Conservation (phyloP, 768 basidiomycete genomes). For the Gloeostereum incarnatum region DNA sequence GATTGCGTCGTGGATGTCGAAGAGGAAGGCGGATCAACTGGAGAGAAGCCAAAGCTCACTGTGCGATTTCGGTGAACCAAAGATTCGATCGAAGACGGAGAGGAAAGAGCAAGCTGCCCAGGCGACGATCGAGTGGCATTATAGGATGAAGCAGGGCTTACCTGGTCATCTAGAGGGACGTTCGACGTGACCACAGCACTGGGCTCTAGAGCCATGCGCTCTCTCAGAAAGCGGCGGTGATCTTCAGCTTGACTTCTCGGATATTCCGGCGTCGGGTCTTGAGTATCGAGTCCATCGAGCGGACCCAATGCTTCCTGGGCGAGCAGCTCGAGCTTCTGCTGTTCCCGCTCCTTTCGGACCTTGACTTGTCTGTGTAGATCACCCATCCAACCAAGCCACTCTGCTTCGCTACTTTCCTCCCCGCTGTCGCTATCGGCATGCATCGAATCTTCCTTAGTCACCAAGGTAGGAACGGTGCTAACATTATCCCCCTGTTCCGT, state of each 20-base stretch:
- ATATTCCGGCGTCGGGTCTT: conserved; percentile 7
- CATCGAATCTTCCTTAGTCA: conserved; percentile 3
- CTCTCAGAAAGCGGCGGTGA: conserved; percentile 11
- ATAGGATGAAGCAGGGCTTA: neutral
- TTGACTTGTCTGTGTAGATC: conserved; percentile 36
- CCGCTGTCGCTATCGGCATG: conserved; percentile 24
- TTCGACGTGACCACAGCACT: conserved; percentile 16
- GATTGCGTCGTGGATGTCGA: conserved; percentile 11
- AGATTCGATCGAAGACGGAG: conserved; percentile 24
- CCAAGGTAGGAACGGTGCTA: neutral
- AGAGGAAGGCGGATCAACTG: conserved; percentile 14
- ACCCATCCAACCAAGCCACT: conserved; percentile 62
- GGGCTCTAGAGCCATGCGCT: conserved; percentile 19
- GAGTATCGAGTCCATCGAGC: conserved; percentile 5
- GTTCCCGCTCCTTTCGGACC: conserved; percentile 16
- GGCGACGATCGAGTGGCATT: conserved; percentile 8
- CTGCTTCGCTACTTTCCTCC: conserved; percentile 41
- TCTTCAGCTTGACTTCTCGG: conserved; percentile 11
- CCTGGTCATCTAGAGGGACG: conserved; percentile 1
- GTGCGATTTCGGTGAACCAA: conserved; percentile 10
- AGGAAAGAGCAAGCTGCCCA: conserved; percentile 14
- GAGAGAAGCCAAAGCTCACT: conserved; percentile 17
- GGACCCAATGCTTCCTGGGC: conserved; percentile 2
- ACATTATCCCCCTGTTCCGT: no score
- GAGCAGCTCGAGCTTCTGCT: conserved; percentile 1